These are phyloP conservation scores for Juglanconis oblonga DNA, from an alignment of 2,329 filamentous ascomycete genomes.

Conservation along the genomic window DNA sequence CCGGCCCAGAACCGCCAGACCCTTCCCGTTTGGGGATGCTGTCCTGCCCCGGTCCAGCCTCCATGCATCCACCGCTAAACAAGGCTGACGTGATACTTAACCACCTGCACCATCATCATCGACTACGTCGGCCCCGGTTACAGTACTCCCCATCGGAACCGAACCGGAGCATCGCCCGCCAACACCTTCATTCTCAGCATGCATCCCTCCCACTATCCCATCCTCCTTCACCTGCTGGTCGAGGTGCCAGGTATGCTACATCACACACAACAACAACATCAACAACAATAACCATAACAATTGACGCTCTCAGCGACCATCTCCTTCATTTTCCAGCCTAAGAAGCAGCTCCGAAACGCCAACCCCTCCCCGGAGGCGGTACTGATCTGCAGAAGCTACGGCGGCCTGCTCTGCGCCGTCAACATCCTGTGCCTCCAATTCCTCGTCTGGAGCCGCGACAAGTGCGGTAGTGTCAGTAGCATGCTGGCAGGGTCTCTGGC, in stretches of 20 bases:
- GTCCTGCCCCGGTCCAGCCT: too few species aligned
- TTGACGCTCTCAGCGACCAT: slow-evolving; percentile 32
- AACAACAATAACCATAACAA: neutral
- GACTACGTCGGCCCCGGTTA: too few species aligned
- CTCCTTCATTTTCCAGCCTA: slow-evolving; percentile 43
- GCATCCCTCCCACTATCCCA: slow-evolving; percentile 10
- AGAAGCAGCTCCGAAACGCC: slow-evolving; percentile 36
- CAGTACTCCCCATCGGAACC: too few species aligned
- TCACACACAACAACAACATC: too few species aligned
- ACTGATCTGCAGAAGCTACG: slow-evolving; percentile 45
- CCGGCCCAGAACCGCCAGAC: too few species aligned
- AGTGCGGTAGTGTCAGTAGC: slow-evolving; percentile 30
- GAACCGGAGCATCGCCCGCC: too few species aligned
- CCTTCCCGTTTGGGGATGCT: too few species aligned
- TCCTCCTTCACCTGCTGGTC: slow-evolving; percentile 13
- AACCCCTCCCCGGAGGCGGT: slow-evolving; percentile 35
- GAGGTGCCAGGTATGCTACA: slow-evolving; percentile 5
- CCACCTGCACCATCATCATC: too few species aligned
- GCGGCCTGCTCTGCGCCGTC: slow-evolving; percentile 43
- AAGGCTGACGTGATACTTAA: too few species aligned
- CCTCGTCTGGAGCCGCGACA: slow-evolving; percentile 31
- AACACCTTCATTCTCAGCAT: neutral
- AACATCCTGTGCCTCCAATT: slow-evolving; percentile 43
- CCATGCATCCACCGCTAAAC: too few species aligned
- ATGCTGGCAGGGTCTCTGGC: slow-evolving; percentile 39